phyloP scores from a whole-genome alignment of 148 eudicot genomes.

The Heliamphora exappendiculata region DNA sequence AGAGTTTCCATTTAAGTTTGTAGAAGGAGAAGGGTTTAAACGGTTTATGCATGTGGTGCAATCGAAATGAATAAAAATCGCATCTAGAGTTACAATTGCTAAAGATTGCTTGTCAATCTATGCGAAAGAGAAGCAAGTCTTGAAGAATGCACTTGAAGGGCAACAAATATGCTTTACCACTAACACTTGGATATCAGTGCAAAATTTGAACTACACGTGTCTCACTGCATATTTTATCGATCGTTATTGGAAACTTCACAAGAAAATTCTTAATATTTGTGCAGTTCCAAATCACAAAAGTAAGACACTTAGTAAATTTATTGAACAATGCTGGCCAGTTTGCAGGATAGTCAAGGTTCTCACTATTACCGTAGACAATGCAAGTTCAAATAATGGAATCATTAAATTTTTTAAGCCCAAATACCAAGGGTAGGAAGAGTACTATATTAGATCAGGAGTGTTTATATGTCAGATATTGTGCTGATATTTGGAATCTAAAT shows the following conservation, averaged over 20 bases:
- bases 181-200: slow-evolving; percentile 11
- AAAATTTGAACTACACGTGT: slow-evolving; percentile 10
- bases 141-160: background rate
- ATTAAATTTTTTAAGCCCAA: background rate
- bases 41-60: background rate
- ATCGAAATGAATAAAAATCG: background rate
- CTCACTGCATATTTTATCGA: background rate
- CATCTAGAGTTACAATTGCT: background rate
- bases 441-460: background rate
- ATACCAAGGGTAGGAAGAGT: background rate
- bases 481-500: background rate
- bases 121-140: background rate
- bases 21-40: background rate
- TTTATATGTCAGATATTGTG: background rate
- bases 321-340: slow-evolving; percentile 1
- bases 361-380: slow-evolving; percentile 12
- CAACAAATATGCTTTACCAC: slow-evolving; percentile 10
- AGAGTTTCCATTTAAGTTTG: background rate
- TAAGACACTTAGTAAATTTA: background rate
- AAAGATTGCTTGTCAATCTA: background rate
- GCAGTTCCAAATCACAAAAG: slow-evolving; percentile 6
- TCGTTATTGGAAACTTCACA: slow-evolving; percentile 8
- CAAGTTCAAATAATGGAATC: slow-evolving; percentile 11
- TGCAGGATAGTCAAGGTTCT: slow-evolving; percentile 8
- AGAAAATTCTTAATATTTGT: slow-evolving; percentile 9